Conservation (phyloP, 2,329 filamentous ascomycete genomes). For the Alternaria incomplexa region DNA sequence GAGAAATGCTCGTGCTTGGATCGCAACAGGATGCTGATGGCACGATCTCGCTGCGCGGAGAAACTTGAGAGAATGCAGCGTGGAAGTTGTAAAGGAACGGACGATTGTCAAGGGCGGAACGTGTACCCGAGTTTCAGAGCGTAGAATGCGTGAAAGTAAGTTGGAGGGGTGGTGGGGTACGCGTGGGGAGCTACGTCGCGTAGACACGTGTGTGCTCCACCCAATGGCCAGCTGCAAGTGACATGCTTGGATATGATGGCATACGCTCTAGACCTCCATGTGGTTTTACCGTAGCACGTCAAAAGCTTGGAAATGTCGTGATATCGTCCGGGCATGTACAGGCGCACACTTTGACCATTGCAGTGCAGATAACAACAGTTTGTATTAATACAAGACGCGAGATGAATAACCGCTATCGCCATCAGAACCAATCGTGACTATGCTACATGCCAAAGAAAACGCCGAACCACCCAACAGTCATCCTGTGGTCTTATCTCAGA, state of each 20-base stretch:
- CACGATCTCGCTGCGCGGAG: not conserved
- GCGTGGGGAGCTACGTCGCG: not conserved
- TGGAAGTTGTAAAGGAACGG: not conserved
- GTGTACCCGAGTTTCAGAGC: not conserved
- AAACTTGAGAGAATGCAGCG: not conserved
- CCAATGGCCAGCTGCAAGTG: conserved; percentile 1
- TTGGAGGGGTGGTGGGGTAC: not conserved
- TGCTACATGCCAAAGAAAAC: conserved; percentile 14
- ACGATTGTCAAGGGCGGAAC: not conserved
- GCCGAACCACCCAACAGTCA: not conserved
- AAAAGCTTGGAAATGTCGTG: not conserved
- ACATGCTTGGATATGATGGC: not conserved
- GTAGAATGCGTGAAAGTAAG: not conserved
- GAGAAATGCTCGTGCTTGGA: not conserved
- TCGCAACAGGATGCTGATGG: not conserved
- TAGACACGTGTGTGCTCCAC: not conserved
- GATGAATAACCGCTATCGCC: not conserved
- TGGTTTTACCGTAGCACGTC: not conserved
- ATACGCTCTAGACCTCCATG: not conserved
- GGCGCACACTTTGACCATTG: not conserved
- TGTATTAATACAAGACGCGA: not conserved
- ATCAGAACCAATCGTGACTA: conserved; percentile 9
- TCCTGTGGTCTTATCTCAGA: not conserved
- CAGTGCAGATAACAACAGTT: not conserved
- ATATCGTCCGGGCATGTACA: not conserved